phyloP scores from a whole-genome alignment of 495 filamentous ascomycete species.

The Barbatosphaeria neglecta region DNA sequence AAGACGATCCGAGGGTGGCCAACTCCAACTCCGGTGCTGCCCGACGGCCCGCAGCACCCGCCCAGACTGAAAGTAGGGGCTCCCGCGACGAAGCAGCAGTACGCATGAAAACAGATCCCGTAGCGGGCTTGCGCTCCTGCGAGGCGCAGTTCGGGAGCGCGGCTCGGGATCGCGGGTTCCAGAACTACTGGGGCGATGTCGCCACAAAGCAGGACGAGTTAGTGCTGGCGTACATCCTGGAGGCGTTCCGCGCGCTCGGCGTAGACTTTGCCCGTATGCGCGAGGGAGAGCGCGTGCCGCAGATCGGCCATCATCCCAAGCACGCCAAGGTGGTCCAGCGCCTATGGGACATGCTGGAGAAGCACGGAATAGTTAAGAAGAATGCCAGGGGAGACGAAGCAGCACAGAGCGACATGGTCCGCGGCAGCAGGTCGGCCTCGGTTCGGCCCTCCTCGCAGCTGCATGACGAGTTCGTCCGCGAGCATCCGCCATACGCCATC shows the following conservation, averaged over 20 bases:
- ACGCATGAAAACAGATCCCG: too few species aligned
- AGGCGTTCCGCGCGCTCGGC: slow-evolving; percentile 27
- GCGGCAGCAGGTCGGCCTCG: not conserved
- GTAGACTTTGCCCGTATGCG: slow-evolving; percentile 8
- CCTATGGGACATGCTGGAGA: slow-evolving; percentile 19
- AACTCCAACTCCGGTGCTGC: too few species aligned
- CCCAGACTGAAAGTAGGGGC: too few species aligned
- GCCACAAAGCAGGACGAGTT: slow-evolving; percentile 24
- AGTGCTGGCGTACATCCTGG: slow-evolving; percentile 25
- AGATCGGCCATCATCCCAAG: slow-evolving; percentile 7
- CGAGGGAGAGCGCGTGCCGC: slow-evolving; percentile 12
- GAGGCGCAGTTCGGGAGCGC: too few species aligned
- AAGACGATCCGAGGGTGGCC: too few species aligned
- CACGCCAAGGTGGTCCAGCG: slow-evolving; percentile 18
- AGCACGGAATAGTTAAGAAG: not conserved
- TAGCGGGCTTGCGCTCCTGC: too few species aligned
- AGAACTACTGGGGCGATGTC: slow-evolving; percentile 18
- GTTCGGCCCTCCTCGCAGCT: not conserved
- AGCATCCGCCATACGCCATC: slow-evolving; percentile 1
- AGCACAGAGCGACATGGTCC: not conserved
- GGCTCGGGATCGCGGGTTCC: not conserved
- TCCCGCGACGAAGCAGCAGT: too few species aligned
- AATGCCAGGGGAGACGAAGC: too few species aligned
- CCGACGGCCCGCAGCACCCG: too few species aligned
- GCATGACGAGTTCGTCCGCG: not conserved